Conservation (phyloP, 305 asterid species). For the Coffea humblotiana region DNA sequence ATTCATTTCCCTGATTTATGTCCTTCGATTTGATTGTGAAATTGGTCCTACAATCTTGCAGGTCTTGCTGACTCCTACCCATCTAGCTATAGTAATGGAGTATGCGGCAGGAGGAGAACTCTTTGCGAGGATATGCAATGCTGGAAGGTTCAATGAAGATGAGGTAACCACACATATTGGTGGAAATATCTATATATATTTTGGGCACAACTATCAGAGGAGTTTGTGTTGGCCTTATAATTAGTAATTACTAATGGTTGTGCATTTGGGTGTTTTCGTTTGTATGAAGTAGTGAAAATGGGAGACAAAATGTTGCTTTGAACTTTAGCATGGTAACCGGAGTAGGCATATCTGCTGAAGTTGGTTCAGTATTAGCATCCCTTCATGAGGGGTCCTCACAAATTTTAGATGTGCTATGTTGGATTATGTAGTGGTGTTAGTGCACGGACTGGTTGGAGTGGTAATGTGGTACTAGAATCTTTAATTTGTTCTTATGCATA, state of each 20-base stretch:
- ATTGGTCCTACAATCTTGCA: slow-evolving; percentile 1
- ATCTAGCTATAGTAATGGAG: slow-evolving; percentile 49
- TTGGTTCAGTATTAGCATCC: not conserved
- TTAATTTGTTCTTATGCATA: not conserved
- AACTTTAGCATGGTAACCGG: not conserved
- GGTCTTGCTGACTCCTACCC: slow-evolving; percentile 47
- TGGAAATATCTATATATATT: not conserved
- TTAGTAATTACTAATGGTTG: not conserved
- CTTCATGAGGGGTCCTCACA: not conserved
- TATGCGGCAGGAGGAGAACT: slow-evolving; percentile 52
- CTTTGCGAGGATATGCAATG: slow-evolving; percentile 39
- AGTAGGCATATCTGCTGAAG: not conserved
- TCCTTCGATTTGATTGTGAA: not conserved
- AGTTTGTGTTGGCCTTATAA: too few relatives aligned
- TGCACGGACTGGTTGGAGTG: not conserved
- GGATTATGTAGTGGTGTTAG: not conserved
- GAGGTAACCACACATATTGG: slow-evolving; percentile 26
- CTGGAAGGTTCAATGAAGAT: slow-evolving; percentile 42
- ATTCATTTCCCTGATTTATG: not conserved
- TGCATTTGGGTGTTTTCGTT: not conserved
- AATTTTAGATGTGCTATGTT: not conserved
- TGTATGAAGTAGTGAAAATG: not conserved
- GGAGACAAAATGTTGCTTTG: not conserved
- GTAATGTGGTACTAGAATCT: not conserved
- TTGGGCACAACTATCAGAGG: not conserved